phyloP scores from a whole-genome alignment of 176 grass and related monocot genomes.

The Oryza meridionalis region DNA sequence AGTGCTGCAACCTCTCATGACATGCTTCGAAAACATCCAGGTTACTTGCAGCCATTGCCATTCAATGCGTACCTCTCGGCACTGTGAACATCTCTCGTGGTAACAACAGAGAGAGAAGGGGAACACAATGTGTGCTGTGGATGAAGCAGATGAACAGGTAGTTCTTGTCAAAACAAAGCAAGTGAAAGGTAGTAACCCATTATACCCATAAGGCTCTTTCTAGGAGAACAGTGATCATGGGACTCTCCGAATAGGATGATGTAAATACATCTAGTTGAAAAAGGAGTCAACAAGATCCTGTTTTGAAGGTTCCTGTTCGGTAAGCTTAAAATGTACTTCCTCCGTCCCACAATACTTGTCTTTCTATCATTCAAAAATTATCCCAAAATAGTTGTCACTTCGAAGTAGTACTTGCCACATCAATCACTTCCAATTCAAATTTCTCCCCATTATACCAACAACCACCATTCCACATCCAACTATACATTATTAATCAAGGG shows the following conservation, averaged over 20 bases:
- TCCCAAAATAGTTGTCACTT: too few species aligned
- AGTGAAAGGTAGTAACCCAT: neutral
- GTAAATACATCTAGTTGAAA: too few species aligned
- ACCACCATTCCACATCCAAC: too few species aligned
- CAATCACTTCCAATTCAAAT: too few species aligned
- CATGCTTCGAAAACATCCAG: neutral
- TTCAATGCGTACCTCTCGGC: neutral
- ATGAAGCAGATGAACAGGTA: neutral
- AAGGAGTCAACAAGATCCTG: neutral
- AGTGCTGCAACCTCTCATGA: neutral
- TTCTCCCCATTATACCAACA: too few species aligned
- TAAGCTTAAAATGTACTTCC: neutral
- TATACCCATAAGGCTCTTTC: neutral
- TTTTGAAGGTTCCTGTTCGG: neutral
- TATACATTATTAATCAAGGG: too few species aligned
- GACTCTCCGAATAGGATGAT: neutral
- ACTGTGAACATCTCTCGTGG: neutral
- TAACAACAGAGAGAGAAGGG: neutral
- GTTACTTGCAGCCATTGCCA: neutral
- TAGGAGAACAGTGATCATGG: neutral
- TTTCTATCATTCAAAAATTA: too few species aligned
- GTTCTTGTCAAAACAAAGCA: too few species aligned
- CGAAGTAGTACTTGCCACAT: too few species aligned
- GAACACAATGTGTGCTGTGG: neutral
- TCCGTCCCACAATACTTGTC: too few species aligned